A percentile compares a stretch with the other conserved stretches of the same genome.
Conservation (phyloP, 2,329 filamentous ascomycete genomes). For the Pestalotiopsis sp. region DNA sequence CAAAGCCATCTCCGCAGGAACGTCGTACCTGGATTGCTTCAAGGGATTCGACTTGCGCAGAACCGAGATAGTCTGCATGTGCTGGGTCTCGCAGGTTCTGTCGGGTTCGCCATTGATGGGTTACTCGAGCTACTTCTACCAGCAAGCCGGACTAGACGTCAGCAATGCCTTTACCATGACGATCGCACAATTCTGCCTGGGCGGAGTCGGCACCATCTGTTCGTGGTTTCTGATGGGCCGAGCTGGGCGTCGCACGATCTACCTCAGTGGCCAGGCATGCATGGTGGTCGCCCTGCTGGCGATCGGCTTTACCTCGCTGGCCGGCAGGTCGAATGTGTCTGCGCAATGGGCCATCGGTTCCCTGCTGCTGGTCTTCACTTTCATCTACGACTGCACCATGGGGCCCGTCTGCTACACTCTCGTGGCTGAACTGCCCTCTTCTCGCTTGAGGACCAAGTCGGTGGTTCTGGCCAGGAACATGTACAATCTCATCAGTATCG, state of each 20-base stretch:
- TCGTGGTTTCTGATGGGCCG: slow-evolving; percentile 33
- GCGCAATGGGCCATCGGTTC: slow-evolving; percentile 30
- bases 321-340: neutral
- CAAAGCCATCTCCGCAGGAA: slow-evolving; percentile 26
- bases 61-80: slow-evolving; percentile 29
- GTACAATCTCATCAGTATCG: slow-evolving; percentile 39
- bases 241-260: slow-evolving; percentile 35
- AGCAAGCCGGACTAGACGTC: slow-evolving; percentile 25
- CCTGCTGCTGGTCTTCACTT: slow-evolving; percentile 38
- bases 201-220: slow-evolving; percentile 34
- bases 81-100: slow-evolving; percentile 23
- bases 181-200: slow-evolving; percentile 33
- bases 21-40: slow-evolving; percentile 38
- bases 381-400: slow-evolving; percentile 41
- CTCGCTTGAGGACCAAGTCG: slow-evolving; percentile 29
- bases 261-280: slow-evolving; percentile 32
- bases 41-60: slow-evolving; percentile 33
- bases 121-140: slow-evolving; percentile 30
- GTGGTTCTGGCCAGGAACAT: slow-evolving; percentile 22
- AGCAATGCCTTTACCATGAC: slow-evolving; percentile 21
- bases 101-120: slow-evolving; percentile 23
- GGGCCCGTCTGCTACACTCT: slow-evolving; percentile 42
- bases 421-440: slow-evolving; percentile 41
- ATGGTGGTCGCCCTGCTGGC: slow-evolving; percentile 33
- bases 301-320: slow-evolving; percentile 34